These are phyloP conservation scores for Chaetomium fimeti DNA, from an alignment of 495 filamentous ascomycete genomes.

Conservation along the genomic window DNA sequence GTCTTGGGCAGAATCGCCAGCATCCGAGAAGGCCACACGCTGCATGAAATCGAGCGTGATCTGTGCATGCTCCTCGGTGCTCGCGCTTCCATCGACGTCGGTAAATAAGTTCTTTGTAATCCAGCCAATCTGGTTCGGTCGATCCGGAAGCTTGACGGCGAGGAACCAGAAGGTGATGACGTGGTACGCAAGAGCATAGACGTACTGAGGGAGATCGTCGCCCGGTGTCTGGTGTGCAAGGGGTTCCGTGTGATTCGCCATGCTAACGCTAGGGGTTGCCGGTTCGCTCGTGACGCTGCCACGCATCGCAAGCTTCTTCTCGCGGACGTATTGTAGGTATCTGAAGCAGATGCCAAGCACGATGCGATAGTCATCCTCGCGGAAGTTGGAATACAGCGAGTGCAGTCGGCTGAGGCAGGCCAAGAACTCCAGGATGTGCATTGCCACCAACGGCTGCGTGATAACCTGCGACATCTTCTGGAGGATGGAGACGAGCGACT, in stretches of 20 bases:
- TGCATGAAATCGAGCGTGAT: slow-evolving; percentile 97
- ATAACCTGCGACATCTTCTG: slow-evolving; percentile 94
- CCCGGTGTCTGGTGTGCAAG: slow-evolving; percentile 40
- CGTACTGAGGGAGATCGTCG: slow-evolving; percentile 80
- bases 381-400: slow-evolving; percentile 80
- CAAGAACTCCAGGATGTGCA: slow-evolving; percentile 93
- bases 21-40: slow-evolving; percentile 79
- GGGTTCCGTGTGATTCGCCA: slow-evolving; percentile 23
- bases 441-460: slow-evolving; percentile 82
- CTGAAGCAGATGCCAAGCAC: slow-evolving; percentile 94
- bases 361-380: slow-evolving; percentile 82
- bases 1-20: slow-evolving; percentile 67
- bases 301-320: slow-evolving; percentile 47
- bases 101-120: slow-evolving; percentile 83
- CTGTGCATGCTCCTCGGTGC: slow-evolving; percentile 86
- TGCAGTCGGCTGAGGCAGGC: slow-evolving; percentile 81
- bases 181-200: slow-evolving; percentile 88
- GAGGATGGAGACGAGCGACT: slow-evolving; percentile 75
- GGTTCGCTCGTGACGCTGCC: slow-evolving; percentile 36
- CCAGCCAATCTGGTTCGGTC: slow-evolving; percentile 81
- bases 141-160: slow-evolving; percentile 76
- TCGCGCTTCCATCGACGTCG: slow-evolving; percentile 68
- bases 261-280: slow-evolving; percentile 33
- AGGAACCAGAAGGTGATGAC: slow-evolving; percentile 97
- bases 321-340: slow-evolving; percentile 71